A percentile compares a stretch with the other conserved stretches of the same genome.
These are phyloP conservation scores for Metarhizium robertsii DNA, from an alignment of 2,329 filamentous ascomycete species.

Conservation along the genomic window DNA sequence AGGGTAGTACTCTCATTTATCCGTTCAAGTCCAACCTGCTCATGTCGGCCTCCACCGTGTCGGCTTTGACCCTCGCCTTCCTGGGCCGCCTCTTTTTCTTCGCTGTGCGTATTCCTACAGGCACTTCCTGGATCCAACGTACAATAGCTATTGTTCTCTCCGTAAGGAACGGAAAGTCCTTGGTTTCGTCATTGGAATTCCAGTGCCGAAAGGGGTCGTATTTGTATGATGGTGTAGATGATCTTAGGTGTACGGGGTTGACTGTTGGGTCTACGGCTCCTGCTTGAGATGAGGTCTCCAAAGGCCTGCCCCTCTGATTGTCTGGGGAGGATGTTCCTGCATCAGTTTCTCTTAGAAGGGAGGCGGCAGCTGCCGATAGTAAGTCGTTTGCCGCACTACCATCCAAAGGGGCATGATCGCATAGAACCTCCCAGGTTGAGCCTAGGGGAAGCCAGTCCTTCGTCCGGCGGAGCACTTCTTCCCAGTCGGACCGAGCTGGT, in stretches of 20 bases:
- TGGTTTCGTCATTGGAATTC: conserved; percentile 51
- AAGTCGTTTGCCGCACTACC: neutral
- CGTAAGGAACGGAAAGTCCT: conserved; percentile 61
- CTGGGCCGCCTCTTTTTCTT: conserved; percentile 29
- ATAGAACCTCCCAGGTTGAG: conserved; percentile 62
- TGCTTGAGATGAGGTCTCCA: neutral
- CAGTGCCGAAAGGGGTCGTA: conserved; percentile 22
- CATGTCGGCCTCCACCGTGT: neutral
- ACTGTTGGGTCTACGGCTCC: neutral
- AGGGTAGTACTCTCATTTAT: neutral
- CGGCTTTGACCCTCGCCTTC: conserved; percentile 8
- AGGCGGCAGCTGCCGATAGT: neutral
- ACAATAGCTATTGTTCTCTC: conserved; percentile 61
- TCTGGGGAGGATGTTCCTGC: neutral
- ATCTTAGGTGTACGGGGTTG: neutral
- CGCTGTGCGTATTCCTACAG: conserved; percentile 23
- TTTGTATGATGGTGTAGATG: neutral
- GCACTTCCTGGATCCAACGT: conserved; percentile 58
- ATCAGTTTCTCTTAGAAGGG: neutral
- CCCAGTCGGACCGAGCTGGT: conserved; percentile 70
- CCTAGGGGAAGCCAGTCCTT: conserved; percentile 61
- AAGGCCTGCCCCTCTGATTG: neutral
- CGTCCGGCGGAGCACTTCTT: conserved; percentile 59
- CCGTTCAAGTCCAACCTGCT: neutral
- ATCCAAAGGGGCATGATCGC: conserved; percentile 38